Evolutionary conservation across 345 rosid species (phyloP).

Genomic region (Gossypium sturtianum): DNA sequence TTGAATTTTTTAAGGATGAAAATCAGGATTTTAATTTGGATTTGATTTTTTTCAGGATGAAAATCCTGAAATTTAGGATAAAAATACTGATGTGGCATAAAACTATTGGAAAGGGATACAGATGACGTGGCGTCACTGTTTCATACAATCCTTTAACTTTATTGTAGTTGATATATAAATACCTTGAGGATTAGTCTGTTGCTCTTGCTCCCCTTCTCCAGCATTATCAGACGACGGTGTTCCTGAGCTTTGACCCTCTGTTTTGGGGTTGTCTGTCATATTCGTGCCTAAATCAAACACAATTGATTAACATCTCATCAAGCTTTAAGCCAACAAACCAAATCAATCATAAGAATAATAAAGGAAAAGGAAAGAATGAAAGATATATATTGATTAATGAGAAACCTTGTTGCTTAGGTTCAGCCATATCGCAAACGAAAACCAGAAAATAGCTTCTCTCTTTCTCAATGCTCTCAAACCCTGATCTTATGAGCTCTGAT

Average conservation of each 20-base stretch:
- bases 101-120: too few species aligned
- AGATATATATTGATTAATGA: neutral
- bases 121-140: too few species aligned
- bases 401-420: neutral
- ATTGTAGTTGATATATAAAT: too few species aligned
- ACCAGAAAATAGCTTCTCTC: neutral
- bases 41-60: too few species aligned
- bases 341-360: neutral
- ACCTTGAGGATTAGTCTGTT: too few species aligned
- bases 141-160: too few species aligned
- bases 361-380: neutral
- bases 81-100: too few species aligned
- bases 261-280: neutral
- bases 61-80: too few species aligned
- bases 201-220: too few species aligned
- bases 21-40: too few species aligned
- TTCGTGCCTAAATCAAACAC: neutral
- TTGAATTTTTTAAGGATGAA: too few species aligned
- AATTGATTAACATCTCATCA: neutral
- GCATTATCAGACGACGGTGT: neutral
- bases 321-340: neutral
- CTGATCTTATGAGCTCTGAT: neutral
- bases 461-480: neutral
- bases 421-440: neutral
- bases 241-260: neutral